Evolutionary conservation across 2,329 filamentous ascomycete species (phyloP).

Genomic region (Xylariaceae sp.): DNA sequence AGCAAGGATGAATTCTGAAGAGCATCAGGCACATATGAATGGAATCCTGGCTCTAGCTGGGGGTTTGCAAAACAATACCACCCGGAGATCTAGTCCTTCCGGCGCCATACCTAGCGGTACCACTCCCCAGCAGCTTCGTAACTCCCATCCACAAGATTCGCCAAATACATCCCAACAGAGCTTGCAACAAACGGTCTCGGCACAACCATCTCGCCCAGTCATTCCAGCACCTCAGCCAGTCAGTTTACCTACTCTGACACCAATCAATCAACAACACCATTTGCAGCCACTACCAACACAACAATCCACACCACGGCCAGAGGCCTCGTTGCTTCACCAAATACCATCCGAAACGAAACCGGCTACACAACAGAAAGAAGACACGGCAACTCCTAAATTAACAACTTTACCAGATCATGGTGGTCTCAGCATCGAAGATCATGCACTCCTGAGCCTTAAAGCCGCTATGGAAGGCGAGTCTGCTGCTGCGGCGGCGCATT

Average conservation of each 20-base stretch:
- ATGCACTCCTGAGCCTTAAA: constrained; percentile 28
- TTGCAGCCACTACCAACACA: constrained; percentile 2
- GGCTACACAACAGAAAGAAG: constrained; percentile 11
- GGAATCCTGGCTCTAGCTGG: constrained; percentile 55
- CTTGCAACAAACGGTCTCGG: constrained; percentile 17
- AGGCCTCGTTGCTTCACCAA: constrained; percentile 7
- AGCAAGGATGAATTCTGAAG: constrained; percentile 54
- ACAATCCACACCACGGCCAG: constrained; percentile 9
- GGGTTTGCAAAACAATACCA: constrained; percentile 43
- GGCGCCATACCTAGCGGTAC: constrained; percentile 18
- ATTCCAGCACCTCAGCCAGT: constrained; percentile 33
- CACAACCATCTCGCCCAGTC: constrained; percentile 26
- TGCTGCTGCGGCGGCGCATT: constrained; percentile 13
- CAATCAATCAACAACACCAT: constrained; percentile 23
- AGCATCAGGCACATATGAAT: constrained; percentile 57
- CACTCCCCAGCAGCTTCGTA: constrained; percentile 21
- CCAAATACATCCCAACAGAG: constrained; percentile 23
- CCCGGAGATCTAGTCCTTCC: constrained; percentile 22
- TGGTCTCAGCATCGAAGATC: constrained; percentile 30
- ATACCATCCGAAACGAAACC: constrained; percentile 3
- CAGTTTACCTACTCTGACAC: constrained; percentile 29
- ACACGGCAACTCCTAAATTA: constrained; percentile 1
- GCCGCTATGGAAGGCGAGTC: constrained; percentile 28
- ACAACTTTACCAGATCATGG: constrained; percentile 18
- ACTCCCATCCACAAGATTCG: constrained; percentile 23